These are phyloP conservation scores for Xylaria digitata DNA, from an alignment of 2,329 filamentous ascomycete species.

Conservation along the genomic window DNA sequence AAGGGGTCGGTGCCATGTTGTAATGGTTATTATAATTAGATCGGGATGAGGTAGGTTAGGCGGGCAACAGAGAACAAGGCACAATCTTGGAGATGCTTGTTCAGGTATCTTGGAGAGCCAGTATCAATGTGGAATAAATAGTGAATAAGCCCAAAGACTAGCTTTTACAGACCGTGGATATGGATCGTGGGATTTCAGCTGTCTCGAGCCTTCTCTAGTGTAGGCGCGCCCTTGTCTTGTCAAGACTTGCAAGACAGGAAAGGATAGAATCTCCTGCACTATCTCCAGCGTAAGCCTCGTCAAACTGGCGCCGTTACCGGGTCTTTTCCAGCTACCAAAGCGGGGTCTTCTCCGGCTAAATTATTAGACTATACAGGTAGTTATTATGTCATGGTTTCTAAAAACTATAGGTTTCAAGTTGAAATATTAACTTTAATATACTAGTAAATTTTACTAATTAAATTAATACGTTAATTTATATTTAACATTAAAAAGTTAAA, in stretches of 20 bases:
- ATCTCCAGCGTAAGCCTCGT: neutral
- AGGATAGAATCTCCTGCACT: constrained; percentile 4
- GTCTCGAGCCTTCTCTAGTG: neutral
- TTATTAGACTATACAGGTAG: too few relatives aligned
- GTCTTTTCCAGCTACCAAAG: neutral
- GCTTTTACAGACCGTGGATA: neutral
- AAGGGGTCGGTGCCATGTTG: constrained; percentile 50
- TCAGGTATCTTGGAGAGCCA: neutral
- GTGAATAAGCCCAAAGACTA: neutral
- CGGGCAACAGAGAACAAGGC: neutral
- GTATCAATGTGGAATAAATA: neutral
- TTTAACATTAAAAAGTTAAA: too few relatives aligned
- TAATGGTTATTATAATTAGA: neutral
- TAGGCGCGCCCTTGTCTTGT: constrained; percentile 27
- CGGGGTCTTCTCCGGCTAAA: neutral
- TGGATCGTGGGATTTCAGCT: neutral
- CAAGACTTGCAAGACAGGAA: constrained; percentile 16
- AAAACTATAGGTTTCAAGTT: too few relatives aligned
- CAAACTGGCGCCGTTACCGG: constrained; percentile 29
- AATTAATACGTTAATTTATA: too few relatives aligned
- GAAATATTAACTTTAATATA: too few relatives aligned
- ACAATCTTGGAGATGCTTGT: neutral
- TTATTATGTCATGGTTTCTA: too few relatives aligned
- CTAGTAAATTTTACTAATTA: too few relatives aligned
- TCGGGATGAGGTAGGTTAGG: neutral